phyloP scores from a whole-genome alignment of 306 rosid genomes.

The Echinosophora koreensis region DNA sequence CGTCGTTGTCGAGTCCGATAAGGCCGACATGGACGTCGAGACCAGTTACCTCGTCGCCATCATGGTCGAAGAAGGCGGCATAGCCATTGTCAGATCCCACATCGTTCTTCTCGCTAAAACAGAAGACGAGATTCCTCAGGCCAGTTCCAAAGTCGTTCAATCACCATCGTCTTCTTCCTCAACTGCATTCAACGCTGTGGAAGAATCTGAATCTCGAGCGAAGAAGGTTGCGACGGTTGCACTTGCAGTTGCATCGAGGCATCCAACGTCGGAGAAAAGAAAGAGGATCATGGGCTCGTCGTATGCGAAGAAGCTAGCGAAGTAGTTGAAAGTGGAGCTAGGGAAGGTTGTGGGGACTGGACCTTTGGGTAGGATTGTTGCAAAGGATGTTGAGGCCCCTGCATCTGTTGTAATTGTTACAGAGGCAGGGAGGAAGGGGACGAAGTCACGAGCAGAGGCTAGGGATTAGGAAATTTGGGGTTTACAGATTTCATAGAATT shows the following conservation, averaged over 20 bases:
- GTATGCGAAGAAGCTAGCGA: conserved; percentile 92
- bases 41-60: conserved; percentile 93
- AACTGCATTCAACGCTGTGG: not conserved
- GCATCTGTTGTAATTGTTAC: conserved; percentile 36
- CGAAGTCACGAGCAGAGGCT: too few species aligned
- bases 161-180: conserved; percentile 47
- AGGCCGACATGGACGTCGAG: conserved; percentile 99
- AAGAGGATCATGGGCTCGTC: conserved; percentile 92
- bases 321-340: conserved; percentile 83
- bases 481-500: too few species aligned
- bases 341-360: conserved; percentile 76
- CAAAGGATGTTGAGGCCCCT: conserved; percentile 89
- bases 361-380: conserved; percentile 89
- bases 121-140: conserved; percentile 78
- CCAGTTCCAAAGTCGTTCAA: conserved; percentile 73
- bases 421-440: too few species aligned
- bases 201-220: too few species aligned
- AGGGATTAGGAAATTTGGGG: too few species aligned
- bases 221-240: conserved; percentile 37
- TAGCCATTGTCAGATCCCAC: conserved; percentile 88
- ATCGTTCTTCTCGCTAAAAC: conserved; percentile 90
- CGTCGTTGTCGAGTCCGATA: conserved; percentile 97
- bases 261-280: conserved; percentile 94
- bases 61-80: conserved; percentile 90
- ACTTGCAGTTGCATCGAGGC: conserved; percentile 63